phyloP scores from a whole-genome alignment of 2,329 filamentous ascomycete species.

The Fusarium mexicanum region DNA sequence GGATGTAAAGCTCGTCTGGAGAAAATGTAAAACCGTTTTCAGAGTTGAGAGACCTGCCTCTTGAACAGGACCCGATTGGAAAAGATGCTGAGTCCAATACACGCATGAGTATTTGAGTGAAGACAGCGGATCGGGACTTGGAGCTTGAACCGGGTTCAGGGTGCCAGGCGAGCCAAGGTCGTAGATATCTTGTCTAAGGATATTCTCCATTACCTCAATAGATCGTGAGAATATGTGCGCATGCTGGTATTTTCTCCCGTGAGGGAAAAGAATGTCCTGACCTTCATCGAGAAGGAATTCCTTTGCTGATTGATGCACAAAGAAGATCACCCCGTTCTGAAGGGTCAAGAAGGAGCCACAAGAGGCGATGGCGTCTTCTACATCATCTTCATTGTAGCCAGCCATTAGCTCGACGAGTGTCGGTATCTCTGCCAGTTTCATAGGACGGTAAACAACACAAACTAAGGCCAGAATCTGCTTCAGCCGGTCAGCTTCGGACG shows the following conservation, averaged over 20 bases:
- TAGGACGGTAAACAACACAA: fast-evolving
- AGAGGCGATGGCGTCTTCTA: fast-evolving
- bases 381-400: neutral
- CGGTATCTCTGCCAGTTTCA: fast-evolving
- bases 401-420: fast-evolving
- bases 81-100: neutral
- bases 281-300: neutral
- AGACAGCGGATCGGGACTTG: fast-evolving
- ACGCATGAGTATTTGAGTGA: fast-evolving
- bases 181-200: fast-evolving
- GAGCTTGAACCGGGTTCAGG: fast-evolving
- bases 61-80: too few species aligned
- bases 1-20: neutral
- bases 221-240: fast-evolving
- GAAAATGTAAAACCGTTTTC: too few species aligned
- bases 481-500: fast-evolving
- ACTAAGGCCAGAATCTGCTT: fast-evolving
- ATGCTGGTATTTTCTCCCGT: fast-evolving
- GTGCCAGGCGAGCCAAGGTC: fast-evolving
- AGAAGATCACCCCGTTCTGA: fast-evolving
- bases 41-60: too few species aligned
- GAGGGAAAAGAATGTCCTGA: fast-evolving
- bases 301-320: neutral
- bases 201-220: fast-evolving
- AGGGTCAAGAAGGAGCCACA: neutral